Base-by-base conservation (phyloP, 208 protist species). In the Leptomonas pyrrhocoris region DNA sequence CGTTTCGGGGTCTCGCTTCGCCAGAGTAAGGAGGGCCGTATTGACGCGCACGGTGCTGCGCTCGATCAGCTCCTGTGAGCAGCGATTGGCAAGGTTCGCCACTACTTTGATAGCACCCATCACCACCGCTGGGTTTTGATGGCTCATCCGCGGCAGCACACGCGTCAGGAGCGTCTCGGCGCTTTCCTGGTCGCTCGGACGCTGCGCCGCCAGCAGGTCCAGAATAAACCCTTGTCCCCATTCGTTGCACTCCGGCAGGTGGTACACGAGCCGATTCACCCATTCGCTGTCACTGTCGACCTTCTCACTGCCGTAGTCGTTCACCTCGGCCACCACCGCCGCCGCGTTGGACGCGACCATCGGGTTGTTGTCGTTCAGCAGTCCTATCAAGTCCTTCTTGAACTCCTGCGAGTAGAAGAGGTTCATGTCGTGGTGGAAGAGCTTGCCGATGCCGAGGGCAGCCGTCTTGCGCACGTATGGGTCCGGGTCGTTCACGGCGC, bases 401-500 rank as follows among this genome's bases (percentile, higher is more conserved):
- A 98, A 98, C 27, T 91, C 92, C 61, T 98, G 94, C 49, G 98
- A 90, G 60, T 96, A 89, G 53, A 98, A 98, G 19, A 99, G 54
- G 42, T 98, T 84, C 64, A 96, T 92, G 73, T 97, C 95, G 51
- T 99, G 92, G 74, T 99, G 98, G 79, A 98, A 99, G 13, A 99
- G 73, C 79, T 99, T 99, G 18, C 98, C 98, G 34, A 99, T 89
- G 74, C 97, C 98, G 45, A 99, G 93, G 21, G 96, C 98, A 4
- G 99, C 98, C 0, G 99, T 99, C 82, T 99, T 99, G 61, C 98
- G 92, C 4, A 99, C 99, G 80, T 99, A 99, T 16, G 98, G 98
- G 78, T 99, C 98, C n/a, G 83, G 50, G 74, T 99, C 98, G 46
- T 42, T 56, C 19, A 87, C 77, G 21, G 93, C 95, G 31, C 93